Conservation (phyloP, 352 stramenopile species). For the Pythium rishiriense region DNA sequence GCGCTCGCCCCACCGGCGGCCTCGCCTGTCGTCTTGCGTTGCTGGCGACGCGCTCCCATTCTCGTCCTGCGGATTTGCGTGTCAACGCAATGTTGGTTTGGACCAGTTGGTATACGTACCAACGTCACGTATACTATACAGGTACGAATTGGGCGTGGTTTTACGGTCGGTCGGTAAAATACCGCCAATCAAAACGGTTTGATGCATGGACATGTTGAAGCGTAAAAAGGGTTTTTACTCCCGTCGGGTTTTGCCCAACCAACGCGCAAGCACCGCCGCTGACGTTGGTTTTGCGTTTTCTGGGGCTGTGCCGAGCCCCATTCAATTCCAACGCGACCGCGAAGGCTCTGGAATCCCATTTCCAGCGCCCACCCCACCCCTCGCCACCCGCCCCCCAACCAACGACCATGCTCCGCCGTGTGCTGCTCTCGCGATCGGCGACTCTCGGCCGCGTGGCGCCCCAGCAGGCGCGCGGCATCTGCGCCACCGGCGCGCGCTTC, state of each 20-base stretch:
- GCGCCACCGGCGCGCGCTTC: constrained; percentile 38
- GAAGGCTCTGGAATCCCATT: constrained; percentile 14
- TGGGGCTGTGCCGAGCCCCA: constrained; percentile 13
- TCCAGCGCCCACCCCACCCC: neutral
- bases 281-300: constrained; percentile 15
- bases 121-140: neutral
- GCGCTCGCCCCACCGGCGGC: neutral
- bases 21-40: constrained; percentile 5
- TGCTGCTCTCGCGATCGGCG: constrained; percentile 49
- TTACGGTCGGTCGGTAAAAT: too few relatives aligned
- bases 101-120: neutral
- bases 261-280: neutral
- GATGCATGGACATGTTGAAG: constrained; percentile 25
- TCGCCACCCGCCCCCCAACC: neutral
- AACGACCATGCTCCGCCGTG: constrained; percentile 58
- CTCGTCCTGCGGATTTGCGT: too few relatives aligned
- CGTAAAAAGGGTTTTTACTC: constrained; percentile 30
- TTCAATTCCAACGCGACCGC: constrained; percentile 18
- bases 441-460: constrained; percentile 36
- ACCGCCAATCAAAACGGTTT: neutral
- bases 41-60: constrained; percentile 2
- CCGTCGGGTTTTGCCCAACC: constrained; percentile 4
- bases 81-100: neutral
- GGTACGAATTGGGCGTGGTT: neutral
- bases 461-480: constrained; percentile 51